Evolutionary conservation across 2,329 filamentous ascomycete species (phyloP), one percentile per base, ranked within the genome.

Genomic region (Aspergillus calidoustus): DNA sequence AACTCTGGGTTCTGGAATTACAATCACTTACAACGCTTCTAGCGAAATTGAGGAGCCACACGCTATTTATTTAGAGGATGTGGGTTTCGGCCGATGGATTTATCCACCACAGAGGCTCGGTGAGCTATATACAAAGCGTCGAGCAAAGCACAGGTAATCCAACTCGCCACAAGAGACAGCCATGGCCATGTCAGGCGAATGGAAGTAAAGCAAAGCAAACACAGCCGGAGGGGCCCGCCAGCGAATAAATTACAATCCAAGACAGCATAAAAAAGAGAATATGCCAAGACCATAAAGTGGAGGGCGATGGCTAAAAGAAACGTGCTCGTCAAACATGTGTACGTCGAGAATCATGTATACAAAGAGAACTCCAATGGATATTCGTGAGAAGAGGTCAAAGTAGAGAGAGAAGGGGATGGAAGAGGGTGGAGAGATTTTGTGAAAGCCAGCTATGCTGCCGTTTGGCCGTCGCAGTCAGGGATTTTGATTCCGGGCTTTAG

Each of bases 401-500:
- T 47, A 57, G 15, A 48, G 22, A 30, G 34, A 48, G 46, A 53
- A n/a, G 17, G 49, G 55, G 59, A 48, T 17, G 7, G 25, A 38
- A 54, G 31, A 15, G 57, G 31, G 47, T 30, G 51, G 43, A 23
- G 52, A 30, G 13, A 48, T 30, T 43, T 7, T 34, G 19, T n/a
- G 19, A 52, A 41, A 13, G 15, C 23, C 9, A 23, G 57, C 68
- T 69, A 82, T 15, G 71, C 59, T 30, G 89, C 82, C 8, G 87
- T 91, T 80, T 90, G 87, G 30, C 92, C 93, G 25, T 84, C 89
- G 74, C 94, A 98, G 75, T 93, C 89, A 1, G 94, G 94, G 69
- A 98, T 97, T 74, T 86, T 89, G 71, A 98, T 79, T 1, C 93
- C 93, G 0, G 84, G 71, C 79, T 98, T 98, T 68, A 98, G 80